Evolutionary conservation across 768 basidiomycete species (phyloP), one percentile per base, ranked within the genome.

Genomic region (Boletus rufocinnamomeus): DNA sequence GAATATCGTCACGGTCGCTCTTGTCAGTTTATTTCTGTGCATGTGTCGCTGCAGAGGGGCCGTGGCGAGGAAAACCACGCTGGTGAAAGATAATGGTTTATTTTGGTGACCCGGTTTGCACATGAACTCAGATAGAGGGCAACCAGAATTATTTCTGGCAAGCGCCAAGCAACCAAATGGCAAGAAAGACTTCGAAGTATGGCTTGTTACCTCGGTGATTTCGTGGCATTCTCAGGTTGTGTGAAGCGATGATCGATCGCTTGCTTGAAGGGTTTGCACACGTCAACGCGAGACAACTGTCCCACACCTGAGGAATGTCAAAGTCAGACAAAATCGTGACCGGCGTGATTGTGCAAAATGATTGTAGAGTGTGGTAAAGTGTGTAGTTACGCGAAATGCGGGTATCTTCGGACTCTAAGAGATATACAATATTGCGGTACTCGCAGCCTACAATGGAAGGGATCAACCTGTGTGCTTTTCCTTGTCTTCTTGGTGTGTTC

Each of bases 351-450:
- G 4, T 30, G 48, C 21, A 25, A 21, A 7, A 49, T 7, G 9
- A 9, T n/a, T 35, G 28, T 47, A 25, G 0, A 30, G n/a, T 11
- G 27, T 32, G 27, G 45, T 17, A 41, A 50, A 45, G 4, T 49
- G 35, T 59, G 57, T 65, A 44, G 17, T 32, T 59, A 48, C 66
- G 62, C 14, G 28, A 51, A 54, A 57, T 56, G 45, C 7, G 19
- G 56, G 52, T 58, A 66, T 51, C 9, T 50, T 57, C 4, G 16
- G 35, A 14, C 57, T 56, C 60, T 56, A 60, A 34, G n/a, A 48
- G 43, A 66, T 70, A 27, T 57, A 60, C 45, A 53, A 11, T 43
- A 14, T 44, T 45, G 35, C 2, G 23, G 19, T 0, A 16, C 13
- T 19, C 50, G 52, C 37, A 23, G n/a, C 25, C 2, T 28, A 38